phyloP scores from a whole-genome alignment of 495 filamentous ascomycete species.

The Letharia lupina region DNA sequence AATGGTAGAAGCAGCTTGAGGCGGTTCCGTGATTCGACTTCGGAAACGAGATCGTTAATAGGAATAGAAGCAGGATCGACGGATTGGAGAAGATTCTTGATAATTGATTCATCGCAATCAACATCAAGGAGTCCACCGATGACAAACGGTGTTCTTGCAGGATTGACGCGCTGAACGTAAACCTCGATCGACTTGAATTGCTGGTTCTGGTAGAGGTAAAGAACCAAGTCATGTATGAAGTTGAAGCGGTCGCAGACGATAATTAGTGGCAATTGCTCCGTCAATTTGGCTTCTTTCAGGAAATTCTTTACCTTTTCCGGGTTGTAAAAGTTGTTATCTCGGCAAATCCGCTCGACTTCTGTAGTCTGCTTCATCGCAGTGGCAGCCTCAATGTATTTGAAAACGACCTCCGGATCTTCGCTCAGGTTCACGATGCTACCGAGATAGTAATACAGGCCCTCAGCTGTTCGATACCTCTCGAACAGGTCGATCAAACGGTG shows the following conservation, averaged over 20 bases:
- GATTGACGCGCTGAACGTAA: conserved; percentile 98
- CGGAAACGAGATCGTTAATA: conserved; percentile 89
- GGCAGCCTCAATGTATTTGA: conserved; percentile 98
- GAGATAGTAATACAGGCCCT: conserved; percentile 96
- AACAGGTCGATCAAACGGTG: conserved; percentile 83
- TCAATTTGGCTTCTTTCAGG: conserved; percentile 89
- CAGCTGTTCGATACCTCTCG: conserved; percentile 92
- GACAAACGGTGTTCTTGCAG: conserved; percentile 83
- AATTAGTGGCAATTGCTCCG: conserved; percentile 90
- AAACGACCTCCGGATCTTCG: conserved; percentile 89
- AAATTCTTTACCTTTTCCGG: conserved; percentile 99
- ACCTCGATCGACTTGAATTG: conserved; percentile 99
- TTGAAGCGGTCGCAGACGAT: conserved; percentile 99
- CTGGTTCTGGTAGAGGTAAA: conserved; percentile 98
- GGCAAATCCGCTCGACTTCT: conserved; percentile 94
- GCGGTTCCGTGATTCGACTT: conserved; percentile 91
- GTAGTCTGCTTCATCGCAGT: conserved; percentile 84
- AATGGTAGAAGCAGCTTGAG: conserved; percentile 94
- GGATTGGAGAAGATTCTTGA: conserved; percentile 85
- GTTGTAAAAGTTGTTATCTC: conserved; percentile 91
- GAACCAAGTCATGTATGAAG: conserved; percentile 92
- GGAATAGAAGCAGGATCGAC: conserved; percentile 80
- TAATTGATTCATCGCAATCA: conserved; percentile 91
- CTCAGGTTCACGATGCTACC: conserved; percentile 96
- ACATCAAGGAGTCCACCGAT: conserved; percentile 94